These are phyloP conservation scores for Sugiyamaella grinbergsii DNA, from an alignment of 1,139 yeast genomes.

Conservation along the genomic window DNA sequence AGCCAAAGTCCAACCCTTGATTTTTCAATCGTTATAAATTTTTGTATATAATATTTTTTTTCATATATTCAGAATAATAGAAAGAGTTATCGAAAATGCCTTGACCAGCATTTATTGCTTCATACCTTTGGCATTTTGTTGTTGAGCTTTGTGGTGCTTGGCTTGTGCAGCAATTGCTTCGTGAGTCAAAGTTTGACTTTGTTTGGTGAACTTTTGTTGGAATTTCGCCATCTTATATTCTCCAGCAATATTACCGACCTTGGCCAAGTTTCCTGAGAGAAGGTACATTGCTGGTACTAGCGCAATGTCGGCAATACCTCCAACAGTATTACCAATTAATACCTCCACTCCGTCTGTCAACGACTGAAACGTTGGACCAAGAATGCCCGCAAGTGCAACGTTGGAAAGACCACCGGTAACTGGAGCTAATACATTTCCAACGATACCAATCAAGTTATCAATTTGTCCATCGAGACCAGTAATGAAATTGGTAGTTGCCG, in stretches of 20 bases:
- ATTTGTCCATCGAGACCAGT: constrained; percentile 40
- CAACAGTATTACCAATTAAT: constrained; percentile 36
- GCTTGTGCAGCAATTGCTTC: constrained; percentile 3
- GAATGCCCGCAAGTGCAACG: constrained; percentile 34
- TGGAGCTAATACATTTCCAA: constrained; percentile 33
- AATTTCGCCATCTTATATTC: constrained; percentile 19
- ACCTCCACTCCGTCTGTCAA: constrained; percentile 42
- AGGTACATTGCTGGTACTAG: constrained; percentile 29
- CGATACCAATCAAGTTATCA: constrained; percentile 36
- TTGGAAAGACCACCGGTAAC: constrained; percentile 34
- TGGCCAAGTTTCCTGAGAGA: constrained; percentile 27
- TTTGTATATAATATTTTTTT: too few species aligned
- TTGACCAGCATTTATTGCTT: too few species aligned
- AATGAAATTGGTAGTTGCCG: constrained; percentile 33
- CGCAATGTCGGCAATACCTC: constrained; percentile 33
- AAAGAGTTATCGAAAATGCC: too few species aligned
- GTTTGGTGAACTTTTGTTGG: constrained; percentile 20
- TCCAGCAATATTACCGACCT: constrained; percentile 21
- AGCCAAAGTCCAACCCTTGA: too few species aligned
- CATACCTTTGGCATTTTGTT: too few species aligned
- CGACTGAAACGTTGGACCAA: constrained; percentile 41
- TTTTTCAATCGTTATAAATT: too few species aligned
- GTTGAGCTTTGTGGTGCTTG: constrained; percentile 7
- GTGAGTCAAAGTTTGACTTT: constrained; percentile 18
- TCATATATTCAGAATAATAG: too few species aligned